Base-by-base conservation (phyloP, 2,329 filamentous ascomycete genomes). In the Corinectria fuckeliana region DNA sequence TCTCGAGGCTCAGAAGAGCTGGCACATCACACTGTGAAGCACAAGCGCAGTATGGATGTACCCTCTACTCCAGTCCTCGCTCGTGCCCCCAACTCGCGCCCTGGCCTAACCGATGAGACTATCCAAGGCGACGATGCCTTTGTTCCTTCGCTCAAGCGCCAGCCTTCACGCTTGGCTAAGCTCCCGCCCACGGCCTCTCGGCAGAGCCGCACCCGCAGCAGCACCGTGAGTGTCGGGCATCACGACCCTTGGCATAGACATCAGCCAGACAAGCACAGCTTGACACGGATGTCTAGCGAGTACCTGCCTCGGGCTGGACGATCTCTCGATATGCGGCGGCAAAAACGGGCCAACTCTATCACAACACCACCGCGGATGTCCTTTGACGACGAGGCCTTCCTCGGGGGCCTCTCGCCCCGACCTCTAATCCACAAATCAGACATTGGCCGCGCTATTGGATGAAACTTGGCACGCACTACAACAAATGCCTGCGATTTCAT, bases 41-140 rank as follows among this genome's bases (percentile, higher is more conserved):
- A 74, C 60, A 78, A 78, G 66, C 74, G 74, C 55, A 82, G 80
- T 67, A 68, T 81, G 47, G 81, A 83, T 36, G 49, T 80, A 7
- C 81, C 82, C 1, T 74, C 77, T 21, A 77, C 82, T 3, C 81
- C 85, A 1, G 80, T 87, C 9, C 76, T 86, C 25, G 85, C 86
- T 11, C 78, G 81, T 47, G 87, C 87, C 6, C 86, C 87, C 11
- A 89, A 89, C 65, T 79, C 86, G n/a, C 78, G 86, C 18, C 80
- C 80, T 1, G 87, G 87, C 14, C 78, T 89, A 5, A 89, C 87
- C 2, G 86, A 89, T 61, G 85, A 88, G 65, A 74, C 81, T 1
- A 72, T 88, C 3, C 85, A 86, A 5, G 86, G 87, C 30, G 86
- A 85, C 58, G 82, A 83, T 44, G 84, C 87, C 3, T 89, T 86